Conservation (phyloP, 2,329 filamentous ascomycete species). For the Aspergillus floridensis region DNA sequence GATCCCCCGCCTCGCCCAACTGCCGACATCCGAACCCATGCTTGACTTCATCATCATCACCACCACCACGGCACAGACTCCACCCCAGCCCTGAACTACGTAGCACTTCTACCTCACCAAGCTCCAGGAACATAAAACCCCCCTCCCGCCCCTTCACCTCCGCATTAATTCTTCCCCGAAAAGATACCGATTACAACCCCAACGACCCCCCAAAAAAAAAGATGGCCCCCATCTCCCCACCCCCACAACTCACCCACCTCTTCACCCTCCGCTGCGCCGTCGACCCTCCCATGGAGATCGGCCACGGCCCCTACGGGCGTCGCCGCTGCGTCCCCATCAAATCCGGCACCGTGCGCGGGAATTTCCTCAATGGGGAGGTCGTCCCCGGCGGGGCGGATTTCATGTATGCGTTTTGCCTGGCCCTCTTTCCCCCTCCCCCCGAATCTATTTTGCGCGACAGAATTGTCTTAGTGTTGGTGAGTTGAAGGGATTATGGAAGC, state of each 20-base stretch:
- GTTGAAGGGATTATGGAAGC: not conserved
- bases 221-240: slow-evolving; percentile 22
- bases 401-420: slow-evolving; percentile 15
- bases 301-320: slow-evolving; percentile 25
- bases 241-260: slow-evolving; percentile 22
- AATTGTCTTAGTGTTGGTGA: not conserved
- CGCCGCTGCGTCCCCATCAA: slow-evolving; percentile 26
- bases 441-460: not conserved
- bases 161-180: too few relatives aligned
- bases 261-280: slow-evolving; percentile 27
- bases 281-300: slow-evolving; percentile 26
- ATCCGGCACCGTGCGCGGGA: slow-evolving; percentile 20
- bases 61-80: not conserved
- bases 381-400: slow-evolving; percentile 28
- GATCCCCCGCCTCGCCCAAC: not conserved
- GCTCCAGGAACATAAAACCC: not conserved
- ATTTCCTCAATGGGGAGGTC: slow-evolving; percentile 24
- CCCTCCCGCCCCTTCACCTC: not conserved
- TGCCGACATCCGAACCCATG: slow-evolving; percentile 3
- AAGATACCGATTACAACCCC: not conserved
- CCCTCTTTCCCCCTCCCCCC: not conserved
- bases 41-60: not conserved
- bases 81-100: not conserved
- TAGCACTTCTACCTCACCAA: not conserved
- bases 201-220: not conserved